phyloP scores from a whole-genome alignment of 148 eudicot species.

The Fagopyrum homotropicum region DNA sequence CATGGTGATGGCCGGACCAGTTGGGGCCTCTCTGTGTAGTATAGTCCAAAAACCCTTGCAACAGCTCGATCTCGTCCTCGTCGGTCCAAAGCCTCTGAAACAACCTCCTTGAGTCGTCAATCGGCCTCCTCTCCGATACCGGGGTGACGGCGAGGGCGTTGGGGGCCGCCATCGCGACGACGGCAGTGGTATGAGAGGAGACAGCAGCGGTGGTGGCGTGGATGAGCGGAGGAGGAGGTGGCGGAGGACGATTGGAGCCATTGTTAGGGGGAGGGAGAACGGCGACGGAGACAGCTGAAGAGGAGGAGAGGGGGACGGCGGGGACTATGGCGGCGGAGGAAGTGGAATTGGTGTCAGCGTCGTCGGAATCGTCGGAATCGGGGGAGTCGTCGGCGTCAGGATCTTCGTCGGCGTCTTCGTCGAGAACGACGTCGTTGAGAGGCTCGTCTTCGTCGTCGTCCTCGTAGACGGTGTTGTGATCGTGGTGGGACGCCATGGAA shows the following conservation, averaged over 20 bases:
- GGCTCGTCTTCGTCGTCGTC: conserved; percentile 32
- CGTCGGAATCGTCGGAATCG: conserved; percentile 21
- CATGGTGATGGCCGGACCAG: conserved; percentile 60
- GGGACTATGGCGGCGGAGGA: conserved; percentile 15
- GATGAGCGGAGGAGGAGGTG: neutral
- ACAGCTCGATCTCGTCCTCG: conserved; percentile 92
- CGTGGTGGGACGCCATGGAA: conserved; percentile 27
- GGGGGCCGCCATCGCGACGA: conserved; percentile 4
- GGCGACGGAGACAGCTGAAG: conserved; percentile 16
- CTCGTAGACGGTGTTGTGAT: conserved; percentile 29
- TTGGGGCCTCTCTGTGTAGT: conserved; percentile 42
- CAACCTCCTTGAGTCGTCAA: conserved; percentile 62
- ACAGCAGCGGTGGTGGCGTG: neutral
- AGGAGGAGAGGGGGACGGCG: conserved; percentile 11
- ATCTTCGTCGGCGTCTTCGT: conserved; percentile 21
- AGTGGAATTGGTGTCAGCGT: conserved; percentile 12
- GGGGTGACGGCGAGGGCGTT: conserved; percentile 16
- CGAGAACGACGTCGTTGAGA: conserved; percentile 31
- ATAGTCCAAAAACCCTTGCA: conserved; percentile 77
- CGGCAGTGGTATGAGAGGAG: neutral
- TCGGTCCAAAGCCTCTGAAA: conserved; percentile 90
- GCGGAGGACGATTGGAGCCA: conserved; percentile 4
- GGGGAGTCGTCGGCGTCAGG: conserved; percentile 22
- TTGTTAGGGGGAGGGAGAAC: conserved; percentile 4
- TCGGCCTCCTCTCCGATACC: conserved; percentile 36